Percentiles rank a stretch among this genome's conserved stretches.
Conservation (phyloP, 306 rosid species). For the Cucurbita moschata region DNA sequence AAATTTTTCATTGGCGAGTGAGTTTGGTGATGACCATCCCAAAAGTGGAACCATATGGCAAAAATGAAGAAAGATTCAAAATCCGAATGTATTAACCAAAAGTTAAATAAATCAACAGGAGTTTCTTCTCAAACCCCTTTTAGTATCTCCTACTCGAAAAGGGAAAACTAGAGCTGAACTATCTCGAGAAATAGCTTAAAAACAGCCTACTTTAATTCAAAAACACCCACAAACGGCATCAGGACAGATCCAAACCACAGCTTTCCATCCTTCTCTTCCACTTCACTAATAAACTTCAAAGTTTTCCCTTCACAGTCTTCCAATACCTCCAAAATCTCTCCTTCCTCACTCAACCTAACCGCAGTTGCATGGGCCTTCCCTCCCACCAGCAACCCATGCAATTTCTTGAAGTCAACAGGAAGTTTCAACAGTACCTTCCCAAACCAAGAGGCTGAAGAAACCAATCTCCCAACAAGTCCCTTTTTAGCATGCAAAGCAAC, state of each 20-base stretch:
- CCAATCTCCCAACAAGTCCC: slow-evolving; percentile 26
- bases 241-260: slow-evolving; percentile 80
- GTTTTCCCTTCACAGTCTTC: slow-evolving; percentile 70
- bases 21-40: no score
- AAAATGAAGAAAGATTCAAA: background rate
- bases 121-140: background rate
- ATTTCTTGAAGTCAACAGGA: slow-evolving; percentile 37
- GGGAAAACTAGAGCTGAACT: background rate
- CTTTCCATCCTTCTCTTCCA: slow-evolving; percentile 79
- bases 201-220: background rate
- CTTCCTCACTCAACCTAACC: slow-evolving; percentile 46
- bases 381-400: slow-evolving; percentile 47
- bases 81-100: background rate
- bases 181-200: background rate
- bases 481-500: slow-evolving; percentile 67
- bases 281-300: slow-evolving; percentile 60
- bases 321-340: slow-evolving; percentile 46
- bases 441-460: slow-evolving; percentile 36
- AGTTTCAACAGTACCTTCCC: slow-evolving; percentile 41
- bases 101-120: background rate
- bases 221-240: slow-evolving; percentile 66
- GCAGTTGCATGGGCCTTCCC: slow-evolving; percentile 58
- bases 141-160: background rate
- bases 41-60: no score
- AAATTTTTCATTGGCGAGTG: no score